A percentile compares a stretch with the other conserved stretches of the same genome.
Conservation (phyloP, 2,329 filamentous ascomycete species). For the Alternaria ethzedia region DNA sequence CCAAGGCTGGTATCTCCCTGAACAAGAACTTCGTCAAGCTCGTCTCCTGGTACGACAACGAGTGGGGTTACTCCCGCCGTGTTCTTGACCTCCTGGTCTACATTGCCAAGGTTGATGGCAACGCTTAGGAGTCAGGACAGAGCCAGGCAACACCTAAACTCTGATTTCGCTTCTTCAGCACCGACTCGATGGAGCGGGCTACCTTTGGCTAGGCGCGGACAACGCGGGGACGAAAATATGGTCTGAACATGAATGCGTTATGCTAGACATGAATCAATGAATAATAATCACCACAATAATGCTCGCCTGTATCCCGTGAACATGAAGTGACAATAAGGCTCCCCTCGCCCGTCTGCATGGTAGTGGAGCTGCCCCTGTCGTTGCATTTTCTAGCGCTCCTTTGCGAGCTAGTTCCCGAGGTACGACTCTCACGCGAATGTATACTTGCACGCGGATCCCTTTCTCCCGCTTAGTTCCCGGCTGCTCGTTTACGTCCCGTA, state of each 20-base stretch:
- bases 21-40: constrained; percentile 99
- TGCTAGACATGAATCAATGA: constrained; percentile 39
- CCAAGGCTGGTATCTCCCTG: constrained; percentile 97
- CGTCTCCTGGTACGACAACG: constrained; percentile 98
- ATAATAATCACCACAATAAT: constrained; percentile 28
- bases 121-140: constrained; percentile 51
- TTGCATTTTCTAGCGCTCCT: constrained; percentile 28
- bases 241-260: constrained; percentile 24
- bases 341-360: constrained; percentile 13
- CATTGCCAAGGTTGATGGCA: constrained; percentile 54
- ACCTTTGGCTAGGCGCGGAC: constrained; percentile 11
- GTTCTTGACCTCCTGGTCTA: constrained; percentile 59
- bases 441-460: constrained; percentile 1
- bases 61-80: constrained; percentile 98
- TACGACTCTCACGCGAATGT: constrained; percentile 7
- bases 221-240: constrained; percentile 22
- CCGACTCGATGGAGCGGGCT: constrained; percentile 3
- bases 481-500: not conserved
- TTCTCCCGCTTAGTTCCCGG: constrained; percentile 3
- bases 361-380: constrained; percentile 28
- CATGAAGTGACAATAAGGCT: constrained; percentile 15
- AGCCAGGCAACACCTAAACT: constrained; percentile 44
- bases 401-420: constrained; percentile 27
- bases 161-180: constrained; percentile 22
- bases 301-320: not conserved